Evolutionary conservation across 2,329 filamentous ascomycete genomes (phyloP).

Genomic region (Onygenales sp.): DNA sequence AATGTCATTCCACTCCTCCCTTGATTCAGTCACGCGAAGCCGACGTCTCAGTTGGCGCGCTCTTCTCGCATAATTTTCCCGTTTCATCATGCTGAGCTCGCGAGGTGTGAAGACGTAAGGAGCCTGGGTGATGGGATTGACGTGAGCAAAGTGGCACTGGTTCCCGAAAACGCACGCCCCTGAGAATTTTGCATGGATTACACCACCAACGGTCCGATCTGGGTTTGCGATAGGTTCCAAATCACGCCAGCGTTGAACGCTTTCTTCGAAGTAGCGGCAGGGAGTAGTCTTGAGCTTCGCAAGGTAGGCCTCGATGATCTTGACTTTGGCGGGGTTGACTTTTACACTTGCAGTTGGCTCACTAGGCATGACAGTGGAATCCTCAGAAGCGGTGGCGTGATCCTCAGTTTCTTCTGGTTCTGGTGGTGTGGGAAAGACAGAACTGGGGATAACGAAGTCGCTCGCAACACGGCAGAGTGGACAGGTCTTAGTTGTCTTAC

Average conservation of each 20-base stretch:
- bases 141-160: conserved; percentile 20
- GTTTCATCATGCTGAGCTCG: conserved; percentile 9
- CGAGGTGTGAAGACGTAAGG: conserved; percentile 10
- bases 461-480: conserved; percentile 20
- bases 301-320: conserved; percentile 17
- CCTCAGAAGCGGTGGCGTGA: neutral
- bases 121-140: conserved; percentile 8
- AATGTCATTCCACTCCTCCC: neutral
- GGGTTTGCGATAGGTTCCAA: neutral
- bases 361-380: neutral
- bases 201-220: neutral
- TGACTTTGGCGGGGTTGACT: conserved; percentile 14
- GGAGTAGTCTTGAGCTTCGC: conserved; percentile 17
- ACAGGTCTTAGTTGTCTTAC: conserved; percentile 17
- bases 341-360: neutral
- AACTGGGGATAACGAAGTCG: conserved; percentile 20
- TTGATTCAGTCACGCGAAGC: neutral
- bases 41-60: neutral
- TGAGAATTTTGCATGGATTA: conserved; percentile 4
- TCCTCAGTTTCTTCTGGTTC: neutral
- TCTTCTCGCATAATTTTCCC: conserved; percentile 2
- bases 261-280: conserved; percentile 16
- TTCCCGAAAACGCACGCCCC: conserved; percentile 20
- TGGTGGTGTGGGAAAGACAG: conserved; percentile 15
- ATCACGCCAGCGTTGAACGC: conserved; percentile 8